Base-by-base conservation (phyloP, 148 eudicot species). In the Fagopyrum homotropicum region DNA sequence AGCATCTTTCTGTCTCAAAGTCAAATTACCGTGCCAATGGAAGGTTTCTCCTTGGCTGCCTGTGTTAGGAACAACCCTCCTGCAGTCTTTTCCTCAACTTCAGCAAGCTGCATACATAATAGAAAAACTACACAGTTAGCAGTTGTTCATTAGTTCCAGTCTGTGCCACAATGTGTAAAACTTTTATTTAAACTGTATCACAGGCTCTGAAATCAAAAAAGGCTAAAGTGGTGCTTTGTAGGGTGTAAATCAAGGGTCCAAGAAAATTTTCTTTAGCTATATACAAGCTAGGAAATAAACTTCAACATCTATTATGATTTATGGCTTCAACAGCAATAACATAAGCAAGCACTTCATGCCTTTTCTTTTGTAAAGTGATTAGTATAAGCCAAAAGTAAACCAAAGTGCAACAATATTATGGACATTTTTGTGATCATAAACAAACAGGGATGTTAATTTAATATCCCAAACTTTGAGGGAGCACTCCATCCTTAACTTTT, bases 31-130 rank as follows among this genome's bases (percentile, higher is more conserved):
- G 19, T 66, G 71, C 71, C 71, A 43, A 66, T 66, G 71, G 47
- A 66, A 66, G 71, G 71, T 43, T 43, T 66, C 71, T 66, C 71
- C 71, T 66, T 66, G 47, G 71, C 71, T 15, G 71, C 71, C 7
- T 40, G 5, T 14, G 71, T 9, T 6, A 66, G 71, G 45, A 66
- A 35, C 46, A 66, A 66, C 15, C 71, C 71, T 8, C 71, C 71
- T 35, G 17, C 71, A 4, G 71, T 66, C 47, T 15, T 66, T 14
- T 66, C 71, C 71, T 66, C 71, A 7, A 6, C 71, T 66, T 66
- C 71, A 66, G 46, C 71, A 12, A 66, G 3, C 71, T 66, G 71
- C 40, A 43, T 43, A 40, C 4, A 35, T 15, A 60, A 66, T 40
- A 40, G 47, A 43, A 43, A 66, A 9, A 11, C 69, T 63, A 66